A percentile compares a stretch with the other conserved stretches of the same genome.
Evolutionary conservation across 306 rosid genomes (phyloP).

Genomic region (Fragaria vesca): DNA sequence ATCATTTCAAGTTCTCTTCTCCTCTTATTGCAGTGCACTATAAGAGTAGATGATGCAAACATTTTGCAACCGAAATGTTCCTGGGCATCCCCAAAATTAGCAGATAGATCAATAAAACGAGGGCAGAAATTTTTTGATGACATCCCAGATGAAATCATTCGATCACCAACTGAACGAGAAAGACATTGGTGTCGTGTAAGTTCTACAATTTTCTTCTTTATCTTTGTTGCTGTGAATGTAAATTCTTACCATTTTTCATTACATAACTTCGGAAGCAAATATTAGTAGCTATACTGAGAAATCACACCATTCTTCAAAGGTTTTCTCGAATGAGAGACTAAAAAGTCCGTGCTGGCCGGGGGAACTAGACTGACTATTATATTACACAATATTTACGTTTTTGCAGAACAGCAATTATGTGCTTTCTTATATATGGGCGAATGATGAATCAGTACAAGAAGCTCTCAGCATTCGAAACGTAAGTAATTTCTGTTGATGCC

Average conservation of each 20-base stretch:
- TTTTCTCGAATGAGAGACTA: too few relatives aligned
- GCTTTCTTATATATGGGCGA: constrained; percentile 25
- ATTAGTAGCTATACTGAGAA: background rate
- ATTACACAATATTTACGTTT: background rate
- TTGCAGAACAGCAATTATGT: constrained; percentile 19
- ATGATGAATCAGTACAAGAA: constrained; percentile 15
- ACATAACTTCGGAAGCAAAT: background rate
- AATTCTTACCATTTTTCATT: background rate
- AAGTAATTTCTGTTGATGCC: background rate
- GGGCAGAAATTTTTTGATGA: constrained; percentile 17
- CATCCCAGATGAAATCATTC: constrained; percentile 25
- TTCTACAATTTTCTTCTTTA: background rate
- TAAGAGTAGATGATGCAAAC: constrained; percentile 16
- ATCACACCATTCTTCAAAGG: too few relatives aligned
- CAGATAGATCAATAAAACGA: background rate
- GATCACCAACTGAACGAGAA: background rate
- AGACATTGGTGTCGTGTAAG: constrained; percentile 26
- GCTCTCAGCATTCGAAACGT: constrained; percentile 21
- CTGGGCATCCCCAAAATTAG: constrained; percentile 14
- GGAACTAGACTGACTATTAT: background rate
- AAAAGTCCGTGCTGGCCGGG: too few relatives aligned
- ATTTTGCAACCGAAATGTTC: constrained; percentile 27
- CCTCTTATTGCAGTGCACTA: constrained; percentile 16
- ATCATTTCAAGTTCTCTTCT: background rate
- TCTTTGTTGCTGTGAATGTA: background rate